Conservation (phyloP, 2,329 filamentous ascomycete genomes). For the Penicillium sp. region DNA sequence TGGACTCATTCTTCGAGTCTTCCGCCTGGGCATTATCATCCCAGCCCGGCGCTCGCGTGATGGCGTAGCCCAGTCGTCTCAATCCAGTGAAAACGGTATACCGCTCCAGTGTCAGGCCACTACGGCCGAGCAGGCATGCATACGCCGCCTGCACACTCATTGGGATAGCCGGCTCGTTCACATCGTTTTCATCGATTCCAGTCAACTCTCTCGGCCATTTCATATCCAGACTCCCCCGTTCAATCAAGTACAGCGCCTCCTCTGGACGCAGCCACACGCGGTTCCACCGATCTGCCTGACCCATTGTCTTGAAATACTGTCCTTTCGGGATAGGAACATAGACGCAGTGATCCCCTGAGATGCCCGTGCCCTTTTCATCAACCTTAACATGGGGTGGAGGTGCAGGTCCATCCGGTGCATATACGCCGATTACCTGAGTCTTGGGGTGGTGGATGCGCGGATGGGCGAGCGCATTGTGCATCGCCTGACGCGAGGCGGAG, state of each 20-base stretch:
- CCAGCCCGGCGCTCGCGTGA: conserved; percentile 64
- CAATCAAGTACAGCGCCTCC: conserved; percentile 83
- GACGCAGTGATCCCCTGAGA: conserved; percentile 46
- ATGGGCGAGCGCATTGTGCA: conserved; percentile 80
- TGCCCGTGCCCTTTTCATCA: conserved; percentile 12
- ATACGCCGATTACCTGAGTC: conserved; percentile 65
- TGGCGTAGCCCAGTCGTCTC: conserved; percentile 74
- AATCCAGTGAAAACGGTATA: conserved; percentile 86
- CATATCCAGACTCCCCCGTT: conserved; percentile 80
- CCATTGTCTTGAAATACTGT: conserved; percentile 70
- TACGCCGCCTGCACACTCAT: conserved; percentile 91
- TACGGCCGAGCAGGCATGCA: conserved; percentile 70
- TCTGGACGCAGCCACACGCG: conserved; percentile 83
- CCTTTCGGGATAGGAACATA: conserved; percentile 68
- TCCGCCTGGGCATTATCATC: conserved; percentile 34
- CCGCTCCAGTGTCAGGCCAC: conserved; percentile 63
- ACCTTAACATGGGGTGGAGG: conserved; percentile 17
- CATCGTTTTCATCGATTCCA: conserved; percentile 23
- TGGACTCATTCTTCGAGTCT: conserved; percentile 9
- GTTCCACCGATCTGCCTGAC: conserved; percentile 60
- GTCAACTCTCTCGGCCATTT: conserved; percentile 63
- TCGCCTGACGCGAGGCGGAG: conserved; percentile 74
- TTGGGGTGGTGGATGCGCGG: conserved; percentile 69
- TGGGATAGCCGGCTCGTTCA: conserved; percentile 60
- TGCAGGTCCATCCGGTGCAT: conserved; percentile 57